phyloP scores from a whole-genome alignment of 1,139 yeast species.

The Arxiozyma heterogenica region DNA sequence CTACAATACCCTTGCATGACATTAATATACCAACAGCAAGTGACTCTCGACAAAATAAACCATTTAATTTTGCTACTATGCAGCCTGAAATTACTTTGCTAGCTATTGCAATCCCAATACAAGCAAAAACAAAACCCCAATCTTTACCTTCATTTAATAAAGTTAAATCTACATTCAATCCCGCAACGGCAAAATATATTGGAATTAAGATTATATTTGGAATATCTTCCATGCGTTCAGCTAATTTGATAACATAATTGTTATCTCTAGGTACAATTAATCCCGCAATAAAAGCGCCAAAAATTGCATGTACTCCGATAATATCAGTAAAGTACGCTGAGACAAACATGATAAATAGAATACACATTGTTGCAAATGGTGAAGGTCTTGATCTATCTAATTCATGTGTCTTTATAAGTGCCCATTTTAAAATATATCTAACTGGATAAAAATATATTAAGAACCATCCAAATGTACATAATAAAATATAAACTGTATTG shows the following conservation, averaged over 20 bases:
- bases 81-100: constrained; percentile 63
- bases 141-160: constrained; percentile 52
- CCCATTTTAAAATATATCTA: constrained; percentile 35
- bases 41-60: constrained; percentile 62
- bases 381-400: constrained; percentile 50
- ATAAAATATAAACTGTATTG: constrained; percentile 56
- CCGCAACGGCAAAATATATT: constrained; percentile 70
- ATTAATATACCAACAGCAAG: constrained; percentile 69
- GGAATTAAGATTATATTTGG: constrained; percentile 65
- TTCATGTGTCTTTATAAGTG: constrained; percentile 37
- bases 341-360: constrained; percentile 46
- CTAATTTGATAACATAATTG: constrained; percentile 57
- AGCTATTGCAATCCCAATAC: constrained; percentile 53
- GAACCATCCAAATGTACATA: constrained; percentile 61
- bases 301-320: constrained; percentile 73
- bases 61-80: constrained; percentile 51
- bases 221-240: constrained; percentile 68
- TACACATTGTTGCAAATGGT: constrained; percentile 49
- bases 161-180: constrained; percentile 60
- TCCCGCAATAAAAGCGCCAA: constrained; percentile 75
- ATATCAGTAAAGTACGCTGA: constrained; percentile 74
- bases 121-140: constrained; percentile 69
- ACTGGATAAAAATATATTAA: constrained; percentile 45
- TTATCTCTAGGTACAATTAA: constrained; percentile 70
- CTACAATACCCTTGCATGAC: constrained; percentile 84